These are phyloP conservation scores for Tetradesmus obliquus DNA, from an alignment of 139 green algal species.

Conservation along the genomic window DNA sequence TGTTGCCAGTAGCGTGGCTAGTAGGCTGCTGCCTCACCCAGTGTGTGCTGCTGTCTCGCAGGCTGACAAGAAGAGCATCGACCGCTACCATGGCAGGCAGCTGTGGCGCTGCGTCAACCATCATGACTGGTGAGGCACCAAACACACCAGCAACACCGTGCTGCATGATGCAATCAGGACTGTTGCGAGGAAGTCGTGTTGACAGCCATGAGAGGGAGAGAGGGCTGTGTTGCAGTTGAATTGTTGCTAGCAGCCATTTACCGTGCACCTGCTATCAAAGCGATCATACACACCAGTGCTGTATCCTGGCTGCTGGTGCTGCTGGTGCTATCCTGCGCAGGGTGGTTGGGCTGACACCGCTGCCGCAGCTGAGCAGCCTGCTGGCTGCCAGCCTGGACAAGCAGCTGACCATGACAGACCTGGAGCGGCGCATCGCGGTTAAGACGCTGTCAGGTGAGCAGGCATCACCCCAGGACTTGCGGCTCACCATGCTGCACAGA, in stretches of 20 bases:
- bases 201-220: no score
- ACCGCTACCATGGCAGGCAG: background rate
- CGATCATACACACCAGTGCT: background rate
- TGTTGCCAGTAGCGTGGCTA: background rate
- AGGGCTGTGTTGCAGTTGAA: no score
- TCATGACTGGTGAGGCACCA: background rate
- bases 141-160: background rate
- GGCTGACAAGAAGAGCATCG: constrained; percentile 30
- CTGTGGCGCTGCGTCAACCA: constrained; percentile 20
- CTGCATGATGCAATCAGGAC: no score
- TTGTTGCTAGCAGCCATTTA: background rate
- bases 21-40: background rate
- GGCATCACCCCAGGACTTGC: background rate
- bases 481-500: no score
- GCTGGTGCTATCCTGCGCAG: background rate
- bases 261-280: no score
- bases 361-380: constrained; percentile 32
- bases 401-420: constrained; percentile 29
- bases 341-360: background rate
- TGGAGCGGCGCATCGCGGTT: constrained; percentile 32
- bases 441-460: constrained; percentile 22
- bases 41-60: background rate
- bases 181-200: no score
- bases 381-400: constrained; percentile 39
- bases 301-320: background rate